A percentile compares a stretch with the other conserved stretches of the same genome.
Evolutionary conservation across 1,284 basidiomycete genomes (phyloP).

Genomic region (Phellopilus nigrolimitatus): DNA sequence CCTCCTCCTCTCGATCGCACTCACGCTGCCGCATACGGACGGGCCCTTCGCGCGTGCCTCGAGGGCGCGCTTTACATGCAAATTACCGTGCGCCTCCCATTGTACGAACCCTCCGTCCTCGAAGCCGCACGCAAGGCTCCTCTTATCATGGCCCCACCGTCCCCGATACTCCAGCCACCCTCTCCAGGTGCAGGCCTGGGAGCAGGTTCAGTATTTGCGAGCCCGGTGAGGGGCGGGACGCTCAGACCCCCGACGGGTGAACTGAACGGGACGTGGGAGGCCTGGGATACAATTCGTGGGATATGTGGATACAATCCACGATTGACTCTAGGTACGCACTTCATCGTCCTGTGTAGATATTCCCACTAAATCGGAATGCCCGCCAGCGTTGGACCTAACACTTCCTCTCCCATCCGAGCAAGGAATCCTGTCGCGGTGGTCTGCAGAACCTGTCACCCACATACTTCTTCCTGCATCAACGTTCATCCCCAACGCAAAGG

Average conservation of each 20-base stretch:
- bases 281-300: slow-evolving; percentile 92
- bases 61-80: slow-evolving; percentile 66
- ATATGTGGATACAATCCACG: slow-evolving; percentile 86
- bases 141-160: slow-evolving; percentile 31
- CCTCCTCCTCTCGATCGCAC: slow-evolving; percentile 87
- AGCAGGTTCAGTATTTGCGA: slow-evolving; percentile 26
- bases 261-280: slow-evolving; percentile 89
- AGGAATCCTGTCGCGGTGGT: slow-evolving; percentile 79
- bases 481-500: slow-evolving; percentile 95
- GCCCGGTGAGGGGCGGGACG: slow-evolving; percentile 18
- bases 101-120: slow-evolving; percentile 67
- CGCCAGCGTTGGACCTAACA: slow-evolving; percentile 88
- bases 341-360: slow-evolving; percentile 7
- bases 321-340: slow-evolving; percentile 69
- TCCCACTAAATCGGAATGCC: slow-evolving; percentile 11
- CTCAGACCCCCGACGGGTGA: slow-evolving; percentile 45
- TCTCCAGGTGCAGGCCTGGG: neutral
- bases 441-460: slow-evolving; percentile 85
- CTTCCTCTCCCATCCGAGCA: slow-evolving; percentile 77
- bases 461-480: slow-evolving; percentile 86
- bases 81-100: slow-evolving; percentile 78
- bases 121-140: slow-evolving; percentile 8
- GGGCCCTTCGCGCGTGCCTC: slow-evolving; percentile 79
- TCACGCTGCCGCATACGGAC: slow-evolving; percentile 87
- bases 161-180: slow-evolving; percentile 25